phyloP scores from a whole-genome alignment of 768 basidiomycete species.

The Tephrocybe rancida region DNA sequence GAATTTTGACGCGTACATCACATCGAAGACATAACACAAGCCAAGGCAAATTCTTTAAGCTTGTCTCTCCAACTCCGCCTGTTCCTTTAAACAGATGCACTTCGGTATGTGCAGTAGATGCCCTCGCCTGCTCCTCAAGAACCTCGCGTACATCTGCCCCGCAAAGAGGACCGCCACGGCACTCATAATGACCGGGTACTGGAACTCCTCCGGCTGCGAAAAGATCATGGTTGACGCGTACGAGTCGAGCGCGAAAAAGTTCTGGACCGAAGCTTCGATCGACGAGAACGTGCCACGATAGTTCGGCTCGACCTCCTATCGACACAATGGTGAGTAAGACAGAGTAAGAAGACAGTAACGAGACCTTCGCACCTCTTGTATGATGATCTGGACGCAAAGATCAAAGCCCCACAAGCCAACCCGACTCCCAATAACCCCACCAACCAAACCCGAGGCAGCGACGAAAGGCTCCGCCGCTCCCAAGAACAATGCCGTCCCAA shows the following conservation, averaged over 20 bases:
- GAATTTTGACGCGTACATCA: too few relatives aligned
- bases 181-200: conserved; percentile 24
- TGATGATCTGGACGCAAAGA: conserved; percentile 26
- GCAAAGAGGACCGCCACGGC: conserved; percentile 16
- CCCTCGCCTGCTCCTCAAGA: conserved; percentile 24
- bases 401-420: conserved; percentile 33
- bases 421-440: conserved; percentile 25
- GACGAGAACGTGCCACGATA: conserved; percentile 27
- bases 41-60: too few relatives aligned
- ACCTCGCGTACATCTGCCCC: conserved; percentile 18
- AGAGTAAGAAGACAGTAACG: neutral
- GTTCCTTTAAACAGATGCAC: neutral
- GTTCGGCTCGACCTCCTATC: conserved; percentile 22
- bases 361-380: conserved; percentile 23
- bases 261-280: conserved; percentile 27
- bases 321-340: neutral
- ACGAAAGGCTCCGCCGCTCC: conserved; percentile 5
- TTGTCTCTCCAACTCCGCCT: neutral
- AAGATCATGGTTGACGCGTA: conserved; percentile 25
- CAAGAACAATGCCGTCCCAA: conserved; percentile 21
- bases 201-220: conserved; percentile 28
- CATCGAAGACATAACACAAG: too few relatives aligned
- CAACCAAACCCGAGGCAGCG: conserved; percentile 21
- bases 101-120: conserved; percentile 22
- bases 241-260: conserved; percentile 26